These are phyloP conservation scores for Thelonectria olida DNA, from an alignment of 2,329 filamentous ascomycete species.

Conservation along the genomic window DNA sequence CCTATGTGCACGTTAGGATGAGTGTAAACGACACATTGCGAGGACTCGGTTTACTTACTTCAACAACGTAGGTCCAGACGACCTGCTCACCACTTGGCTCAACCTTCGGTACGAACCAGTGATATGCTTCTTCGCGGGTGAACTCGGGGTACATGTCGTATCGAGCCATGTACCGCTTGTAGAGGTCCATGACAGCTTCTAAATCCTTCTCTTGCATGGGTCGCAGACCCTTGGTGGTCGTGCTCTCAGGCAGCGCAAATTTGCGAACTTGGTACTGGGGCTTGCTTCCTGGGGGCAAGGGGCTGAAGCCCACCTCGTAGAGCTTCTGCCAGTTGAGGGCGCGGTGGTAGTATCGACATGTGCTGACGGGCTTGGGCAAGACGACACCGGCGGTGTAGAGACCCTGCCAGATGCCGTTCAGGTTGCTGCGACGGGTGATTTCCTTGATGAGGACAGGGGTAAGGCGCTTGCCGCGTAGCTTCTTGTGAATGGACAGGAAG, in stretches of 20 bases:
- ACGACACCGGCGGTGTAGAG: slow-evolving; percentile 95
- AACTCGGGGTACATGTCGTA: slow-evolving; percentile 90
- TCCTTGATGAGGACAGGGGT: slow-evolving; percentile 97
- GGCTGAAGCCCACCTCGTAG: slow-evolving; percentile 93
- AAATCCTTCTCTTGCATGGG: slow-evolving; percentile 83
- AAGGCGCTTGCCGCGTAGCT: slow-evolving; percentile 90
- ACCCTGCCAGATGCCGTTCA: slow-evolving; percentile 88
- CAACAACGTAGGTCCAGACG: slow-evolving; percentile 93
- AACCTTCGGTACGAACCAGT: slow-evolving; percentile 83
- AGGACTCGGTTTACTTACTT: slow-evolving; percentile 55
- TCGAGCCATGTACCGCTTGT: slow-evolving; percentile 79
- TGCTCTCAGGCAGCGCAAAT: slow-evolving; percentile 82
- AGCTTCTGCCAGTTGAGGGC: slow-evolving; percentile 96
- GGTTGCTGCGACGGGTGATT: slow-evolving; percentile 90
- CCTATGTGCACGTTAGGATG: slow-evolving; percentile 42
- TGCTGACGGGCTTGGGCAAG: slow-evolving; percentile 89
- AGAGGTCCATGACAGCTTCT: slow-evolving; percentile 75
- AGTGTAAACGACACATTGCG: too few relatives aligned
- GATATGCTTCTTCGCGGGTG: slow-evolving; percentile 79
- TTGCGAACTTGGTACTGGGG: slow-evolving; percentile 85
- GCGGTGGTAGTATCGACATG: slow-evolving; percentile 94
- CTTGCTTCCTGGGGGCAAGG: slow-evolving; percentile 83
- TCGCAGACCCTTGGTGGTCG: slow-evolving; percentile 78
- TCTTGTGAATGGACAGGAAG: slow-evolving; percentile 98
- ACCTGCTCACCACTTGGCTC: slow-evolving; percentile 74